Conservation (phyloP, 2,329 filamentous ascomycete species). For the Eurotiales sp. region DNA sequence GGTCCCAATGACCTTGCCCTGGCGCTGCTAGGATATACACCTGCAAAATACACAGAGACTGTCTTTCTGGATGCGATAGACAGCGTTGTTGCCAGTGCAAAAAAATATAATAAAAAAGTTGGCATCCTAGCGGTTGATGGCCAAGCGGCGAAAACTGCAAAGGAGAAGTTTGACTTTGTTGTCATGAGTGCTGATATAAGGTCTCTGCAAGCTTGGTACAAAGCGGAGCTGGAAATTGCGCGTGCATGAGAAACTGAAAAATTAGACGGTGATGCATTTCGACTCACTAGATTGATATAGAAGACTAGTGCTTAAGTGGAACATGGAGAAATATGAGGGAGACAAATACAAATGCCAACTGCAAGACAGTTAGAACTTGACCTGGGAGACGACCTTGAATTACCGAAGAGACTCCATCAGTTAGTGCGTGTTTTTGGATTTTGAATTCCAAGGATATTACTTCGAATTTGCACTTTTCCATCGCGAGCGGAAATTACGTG, state of each 20-base stretch:
- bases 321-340: too few species aligned
- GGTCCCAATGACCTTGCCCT: slow-evolving; percentile 26
- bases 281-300: neutral
- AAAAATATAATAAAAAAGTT: slow-evolving; percentile 1
- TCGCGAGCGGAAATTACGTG: too few species aligned
- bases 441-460: too few species aligned
- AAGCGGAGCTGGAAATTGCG: neutral
- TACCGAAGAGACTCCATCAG: too few species aligned
- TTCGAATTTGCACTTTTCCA: too few species aligned
- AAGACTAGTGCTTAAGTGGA: too few species aligned
- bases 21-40: slow-evolving; percentile 3
- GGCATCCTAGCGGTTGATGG: slow-evolving; percentile 4
- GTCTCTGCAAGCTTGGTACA: slow-evolving; percentile 4
- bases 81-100: slow-evolving; percentile 2
- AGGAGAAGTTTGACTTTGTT: slow-evolving; percentile 3
- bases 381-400: too few species aligned
- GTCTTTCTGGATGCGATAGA: slow-evolving; percentile 6
- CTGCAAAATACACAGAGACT: slow-evolving; percentile 6
- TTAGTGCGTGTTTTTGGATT: too few species aligned
- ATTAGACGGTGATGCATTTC: neutral
- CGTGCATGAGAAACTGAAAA: neutral
- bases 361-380: too few species aligned
- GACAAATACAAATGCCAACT: too few species aligned
- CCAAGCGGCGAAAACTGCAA: neutral
- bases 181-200: slow-evolving; percentile 6